Base-by-base conservation (phyloP, 345 rosid genomes). In the Aethionema arabicum region DNA sequence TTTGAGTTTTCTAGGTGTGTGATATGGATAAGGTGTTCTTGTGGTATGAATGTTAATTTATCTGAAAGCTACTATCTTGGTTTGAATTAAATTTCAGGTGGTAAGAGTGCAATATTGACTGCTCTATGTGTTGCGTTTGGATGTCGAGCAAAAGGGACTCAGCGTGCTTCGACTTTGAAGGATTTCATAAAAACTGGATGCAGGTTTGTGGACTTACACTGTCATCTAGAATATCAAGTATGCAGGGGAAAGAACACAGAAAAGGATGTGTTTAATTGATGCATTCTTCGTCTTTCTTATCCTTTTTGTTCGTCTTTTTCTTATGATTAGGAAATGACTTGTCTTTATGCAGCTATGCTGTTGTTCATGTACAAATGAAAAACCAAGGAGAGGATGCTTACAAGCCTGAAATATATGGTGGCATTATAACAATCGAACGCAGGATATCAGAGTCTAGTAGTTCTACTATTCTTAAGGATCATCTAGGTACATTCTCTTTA, bases 41-140 rank as follows among this genome's bases (percentile, higher is more conserved):
- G 14, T 7, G 52, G 14, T 52, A 3, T 33, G 32, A 27, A 38
- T 0, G 16, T 46, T 11, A 14, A n/a, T 0, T 47, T 36, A 10
- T 35, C 12, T 38, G 49, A 31, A 14, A 52, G 53, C 46, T 41
- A 57, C 43, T 13, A 3, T 63, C 2, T 39, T 53, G 65, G 45
- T 39, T 27, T 58, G 49, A 56, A 27, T 5, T 9, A 36, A 43
- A 5, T 54, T 63, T 12, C 76, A 88, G 98, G 98, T 69, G 97
- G 98, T 9, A 92, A 92, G 72, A 89, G 98, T 72, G 97, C 95
- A 8, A 80, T 92, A 51, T 65, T 92, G 73, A 87, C 98, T 55
- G 98, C 97, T 58, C 74, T 92, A 8, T 90, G 96, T 65, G 65
- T 92, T 61, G 97, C 95, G 9, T 92, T 92, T 45, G 98, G 98